Conservation (phyloP, 1,284 basidiomycete genomes). For the Pseudozyma hubeiensis region DNA sequence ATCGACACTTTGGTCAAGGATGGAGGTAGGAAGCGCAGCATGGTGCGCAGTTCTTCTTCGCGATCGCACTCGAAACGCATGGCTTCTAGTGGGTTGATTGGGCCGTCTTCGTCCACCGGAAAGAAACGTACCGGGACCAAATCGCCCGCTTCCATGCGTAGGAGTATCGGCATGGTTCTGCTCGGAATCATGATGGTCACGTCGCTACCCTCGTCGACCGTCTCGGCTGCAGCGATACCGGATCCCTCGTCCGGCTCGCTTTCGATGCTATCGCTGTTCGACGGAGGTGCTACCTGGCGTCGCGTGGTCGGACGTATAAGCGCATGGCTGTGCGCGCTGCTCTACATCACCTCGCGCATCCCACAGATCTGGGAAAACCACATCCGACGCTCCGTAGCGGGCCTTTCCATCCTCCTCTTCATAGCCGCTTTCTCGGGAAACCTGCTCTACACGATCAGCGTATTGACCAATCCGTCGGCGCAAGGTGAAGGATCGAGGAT, state of each 20-base stretch:
- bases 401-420: constrained; percentile 65
- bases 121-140: constrained; percentile 33
- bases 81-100: not conserved
- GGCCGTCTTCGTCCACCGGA: constrained; percentile 1
- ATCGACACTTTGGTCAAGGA: constrained; percentile 13
- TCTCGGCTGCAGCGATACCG: constrained; percentile 7
- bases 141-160: constrained; percentile 33
- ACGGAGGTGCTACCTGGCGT: constrained; percentile 17
- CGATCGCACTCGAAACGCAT: constrained; percentile 17
- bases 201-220: constrained; percentile 10
- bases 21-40: constrained; percentile 15
- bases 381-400: constrained; percentile 58
- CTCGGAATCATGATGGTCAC: constrained; percentile 41
- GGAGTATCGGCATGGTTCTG: constrained; percentile 41
- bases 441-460: constrained; percentile 58
- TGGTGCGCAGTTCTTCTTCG: constrained; percentile 23
- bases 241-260: not conserved
- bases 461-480: constrained; percentile 57
- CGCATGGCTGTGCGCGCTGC: constrained; percentile 65
- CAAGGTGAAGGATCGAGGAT: constrained; percentile 19
- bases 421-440: constrained; percentile 64
- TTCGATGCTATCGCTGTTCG: not conserved
- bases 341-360: constrained; percentile 67
- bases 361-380: constrained; percentile 68
- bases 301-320: constrained; percentile 58